Conservation (phyloP, 139 green algal species). For the Cymbomonas tetramitiformis region DNA sequence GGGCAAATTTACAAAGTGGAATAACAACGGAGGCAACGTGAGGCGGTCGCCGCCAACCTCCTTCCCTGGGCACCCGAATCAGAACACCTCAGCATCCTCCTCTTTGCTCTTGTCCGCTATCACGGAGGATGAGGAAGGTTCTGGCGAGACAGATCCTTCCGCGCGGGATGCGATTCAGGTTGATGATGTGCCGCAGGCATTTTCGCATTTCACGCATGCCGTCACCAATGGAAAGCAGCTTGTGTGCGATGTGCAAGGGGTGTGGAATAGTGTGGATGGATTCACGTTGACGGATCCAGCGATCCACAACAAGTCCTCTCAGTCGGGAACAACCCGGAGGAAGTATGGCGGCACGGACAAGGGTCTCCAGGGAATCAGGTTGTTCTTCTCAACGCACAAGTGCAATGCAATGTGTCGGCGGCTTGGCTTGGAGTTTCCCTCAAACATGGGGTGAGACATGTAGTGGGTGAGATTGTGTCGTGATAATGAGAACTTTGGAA, state of each 20-base stretch:
- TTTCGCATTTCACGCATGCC: slow-evolving; percentile 28
- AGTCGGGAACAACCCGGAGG: background rate
- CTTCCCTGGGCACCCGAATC: background rate
- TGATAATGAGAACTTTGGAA: no score
- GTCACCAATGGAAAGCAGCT: slow-evolving; percentile 23
- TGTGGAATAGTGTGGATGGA: slow-evolving; percentile 4
- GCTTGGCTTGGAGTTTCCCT: background rate
- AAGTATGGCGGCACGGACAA: slow-evolving; percentile 26
- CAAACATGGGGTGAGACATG: no score
- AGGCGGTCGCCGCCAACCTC: background rate
- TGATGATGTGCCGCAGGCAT: slow-evolving; percentile 19
- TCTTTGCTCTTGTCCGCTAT: no score
- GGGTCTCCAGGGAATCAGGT: slow-evolving; percentile 7
- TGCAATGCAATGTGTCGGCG: slow-evolving; percentile 16
- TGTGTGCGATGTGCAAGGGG: slow-evolving; percentile 33
- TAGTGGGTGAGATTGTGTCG: no score
- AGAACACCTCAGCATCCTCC: background rate
- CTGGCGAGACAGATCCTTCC: background rate
- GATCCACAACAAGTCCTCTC: slow-evolving; percentile 22
- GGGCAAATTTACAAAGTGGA: slow-evolving; percentile 20
- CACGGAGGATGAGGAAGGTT: background rate
- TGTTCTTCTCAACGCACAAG: slow-evolving; percentile 23
- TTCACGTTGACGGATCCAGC: slow-evolving; percentile 30
- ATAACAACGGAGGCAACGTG: slow-evolving; percentile 1
- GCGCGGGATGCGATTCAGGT: no score